Conservation (phyloP, 2,329 filamentous ascomycete genomes). For the Neopestalotiopsis rosae region DNA sequence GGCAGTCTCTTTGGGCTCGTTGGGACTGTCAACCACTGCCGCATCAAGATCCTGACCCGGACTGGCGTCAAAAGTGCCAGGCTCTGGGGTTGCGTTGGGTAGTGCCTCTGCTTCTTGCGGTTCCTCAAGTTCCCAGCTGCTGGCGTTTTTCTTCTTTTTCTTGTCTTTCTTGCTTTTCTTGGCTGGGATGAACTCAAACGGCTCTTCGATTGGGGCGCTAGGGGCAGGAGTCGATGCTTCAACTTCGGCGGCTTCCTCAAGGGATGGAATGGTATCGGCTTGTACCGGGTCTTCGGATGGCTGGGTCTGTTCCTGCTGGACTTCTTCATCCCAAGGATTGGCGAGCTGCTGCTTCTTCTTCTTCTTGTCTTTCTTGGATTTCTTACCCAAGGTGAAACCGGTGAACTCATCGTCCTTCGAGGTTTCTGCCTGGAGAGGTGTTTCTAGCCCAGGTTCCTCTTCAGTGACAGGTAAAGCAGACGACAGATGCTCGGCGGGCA, state of each 20-base stretch:
- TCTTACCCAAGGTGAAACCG: not conserved
- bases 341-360: constrained; percentile 18
- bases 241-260: not conserved
- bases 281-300: not conserved
- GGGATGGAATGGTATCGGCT: not conserved
- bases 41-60: constrained; percentile 19
- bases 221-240: not conserved
- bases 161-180: constrained; percentile 43
- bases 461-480: not conserved
- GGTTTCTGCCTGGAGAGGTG: not conserved
- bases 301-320: not conserved
- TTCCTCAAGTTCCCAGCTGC: constrained; percentile 20
- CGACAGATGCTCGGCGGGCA: not conserved
- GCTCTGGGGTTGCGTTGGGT: not conserved
- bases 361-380: constrained; percentile 17
- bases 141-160: constrained; percentile 33
- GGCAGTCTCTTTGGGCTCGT: not conserved
- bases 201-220: constrained; percentile 17
- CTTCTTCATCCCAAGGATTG: constrained; percentile 2
- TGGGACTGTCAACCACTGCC: constrained; percentile 10
- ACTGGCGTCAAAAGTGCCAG: not conserved
- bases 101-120: constrained; percentile 18
- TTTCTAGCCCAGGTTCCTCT: not conserved
- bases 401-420: constrained; percentile 3
- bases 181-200: constrained; percentile 22